These are phyloP conservation scores for Chaetomium fimeti DNA, from an alignment of 495 filamentous ascomycete species.

Conservation along the genomic window DNA sequence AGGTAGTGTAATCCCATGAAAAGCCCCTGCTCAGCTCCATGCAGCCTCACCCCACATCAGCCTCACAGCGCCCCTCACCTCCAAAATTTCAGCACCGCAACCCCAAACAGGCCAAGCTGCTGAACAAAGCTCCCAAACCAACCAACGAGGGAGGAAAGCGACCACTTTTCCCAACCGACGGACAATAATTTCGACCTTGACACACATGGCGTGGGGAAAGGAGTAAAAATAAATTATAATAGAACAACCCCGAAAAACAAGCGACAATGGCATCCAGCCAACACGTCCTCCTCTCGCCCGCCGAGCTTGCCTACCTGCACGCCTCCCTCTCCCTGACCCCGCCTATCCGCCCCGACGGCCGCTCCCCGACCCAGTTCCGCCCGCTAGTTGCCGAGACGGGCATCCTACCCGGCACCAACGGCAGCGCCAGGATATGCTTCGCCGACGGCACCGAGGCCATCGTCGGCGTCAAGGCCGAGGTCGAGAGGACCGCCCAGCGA, in stretches of 20 bases:
- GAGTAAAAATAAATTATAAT: too few relatives aligned
- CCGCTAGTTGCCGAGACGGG: slow-evolving; percentile 84
- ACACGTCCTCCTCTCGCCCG: slow-evolving; percentile 75
- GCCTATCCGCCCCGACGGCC: slow-evolving; percentile 88
- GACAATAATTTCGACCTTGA: too few relatives aligned
- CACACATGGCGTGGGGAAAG: background rate
- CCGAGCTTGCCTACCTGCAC: slow-evolving; percentile 95
- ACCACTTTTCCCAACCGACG: background rate
- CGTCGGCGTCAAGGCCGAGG: slow-evolving; percentile 91
- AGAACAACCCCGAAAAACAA: background rate
- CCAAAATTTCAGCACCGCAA: slow-evolving; percentile 2
- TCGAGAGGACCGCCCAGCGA: slow-evolving; percentile 63
- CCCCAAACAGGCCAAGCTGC: slow-evolving; percentile 4
- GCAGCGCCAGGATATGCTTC: slow-evolving; percentile 88
- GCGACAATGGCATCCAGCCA: slow-evolving; percentile 40
- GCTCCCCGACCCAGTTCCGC: slow-evolving; percentile 81
- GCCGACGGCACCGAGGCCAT: slow-evolving; percentile 94
- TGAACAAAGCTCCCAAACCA: background rate
- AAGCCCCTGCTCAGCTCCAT: background rate
- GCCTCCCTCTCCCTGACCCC: slow-evolving; percentile 71
- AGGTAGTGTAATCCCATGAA: too few relatives aligned
- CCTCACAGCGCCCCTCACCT: slow-evolving; percentile 4
- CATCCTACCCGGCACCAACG: slow-evolving; percentile 85
- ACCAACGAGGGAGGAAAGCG: too few relatives aligned
- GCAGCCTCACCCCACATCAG: slow-evolving; percentile 8